A percentile compares a stretch with the other conserved stretches of the same genome.
Conservation (phyloP, 208 protist genomes). For the Angomonas desouzai region DNA sequence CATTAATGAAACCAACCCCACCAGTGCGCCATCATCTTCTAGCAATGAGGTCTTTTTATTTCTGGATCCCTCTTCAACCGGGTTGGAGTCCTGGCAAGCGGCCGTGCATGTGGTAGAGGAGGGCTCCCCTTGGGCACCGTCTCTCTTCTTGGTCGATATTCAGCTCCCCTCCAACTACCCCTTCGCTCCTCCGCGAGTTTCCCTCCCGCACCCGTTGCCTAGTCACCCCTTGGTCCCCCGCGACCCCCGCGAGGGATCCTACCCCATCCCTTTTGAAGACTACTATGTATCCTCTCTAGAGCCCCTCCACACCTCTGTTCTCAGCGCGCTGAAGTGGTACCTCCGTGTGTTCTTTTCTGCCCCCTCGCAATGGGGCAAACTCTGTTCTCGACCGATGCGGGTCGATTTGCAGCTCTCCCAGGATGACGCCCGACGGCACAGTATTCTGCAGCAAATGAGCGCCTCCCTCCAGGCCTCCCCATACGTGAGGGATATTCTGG, state of each 20-base stretch:
- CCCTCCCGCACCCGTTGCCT: not conserved
- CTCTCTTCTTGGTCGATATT: not conserved
- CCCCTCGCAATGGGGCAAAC: not conserved
- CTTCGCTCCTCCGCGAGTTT: not conserved
- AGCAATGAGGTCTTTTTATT: not conserved
- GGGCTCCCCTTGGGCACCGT: not conserved
- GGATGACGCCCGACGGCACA: not conserved
- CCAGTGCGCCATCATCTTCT: too few species aligned
- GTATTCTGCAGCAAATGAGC: not conserved
- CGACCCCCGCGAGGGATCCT: not conserved
- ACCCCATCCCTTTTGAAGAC: not conserved
- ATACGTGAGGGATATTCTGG: not conserved
- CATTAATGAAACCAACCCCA: not conserved
- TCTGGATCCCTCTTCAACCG: not conserved
- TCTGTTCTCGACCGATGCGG: not conserved
- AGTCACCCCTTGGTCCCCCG: not conserved
- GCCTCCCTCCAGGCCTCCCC: not conserved
- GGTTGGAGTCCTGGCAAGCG: not conserved
- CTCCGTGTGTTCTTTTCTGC: not conserved
- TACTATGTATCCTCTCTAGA: not conserved
- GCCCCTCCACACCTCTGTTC: not conserved
- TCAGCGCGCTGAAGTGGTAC: slow-evolving; percentile 1
- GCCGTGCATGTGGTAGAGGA: not conserved
- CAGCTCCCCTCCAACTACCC: not conserved
- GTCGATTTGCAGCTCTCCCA: not conserved